phyloP scores from a whole-genome alignment of 768 basidiomycete genomes.

The Calvatia gigantea region DNA sequence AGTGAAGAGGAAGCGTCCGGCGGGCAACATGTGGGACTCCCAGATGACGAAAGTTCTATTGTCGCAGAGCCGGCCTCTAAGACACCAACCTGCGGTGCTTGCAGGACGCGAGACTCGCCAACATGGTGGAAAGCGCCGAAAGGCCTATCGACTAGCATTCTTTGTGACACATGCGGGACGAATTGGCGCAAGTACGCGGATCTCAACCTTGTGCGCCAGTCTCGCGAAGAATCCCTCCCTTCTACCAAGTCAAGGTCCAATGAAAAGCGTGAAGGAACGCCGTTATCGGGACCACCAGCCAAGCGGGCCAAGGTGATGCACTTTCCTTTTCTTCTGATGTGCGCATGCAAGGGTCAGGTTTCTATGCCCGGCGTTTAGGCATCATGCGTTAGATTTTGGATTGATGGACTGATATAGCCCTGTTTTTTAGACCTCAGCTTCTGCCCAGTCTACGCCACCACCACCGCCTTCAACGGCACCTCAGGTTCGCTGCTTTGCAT shows the following conservation, averaged over 20 bases:
- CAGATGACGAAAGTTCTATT: constrained; percentile 79
- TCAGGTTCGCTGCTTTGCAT: constrained; percentile 72
- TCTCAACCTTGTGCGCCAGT: constrained; percentile 61
- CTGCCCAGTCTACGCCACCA: constrained; percentile 61
- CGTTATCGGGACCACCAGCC: constrained; percentile 38
- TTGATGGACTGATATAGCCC: background rate
- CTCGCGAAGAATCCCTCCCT: constrained; percentile 62
- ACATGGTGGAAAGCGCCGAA: constrained; percentile 94
- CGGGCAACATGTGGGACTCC: constrained; percentile 46
- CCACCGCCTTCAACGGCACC: constrained; percentile 49
- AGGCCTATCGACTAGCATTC: constrained; percentile 68
- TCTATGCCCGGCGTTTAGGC: constrained; percentile 4
- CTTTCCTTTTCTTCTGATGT: background rate
- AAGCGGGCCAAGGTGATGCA: constrained; percentile 43
- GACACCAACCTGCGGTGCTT: constrained; percentile 73
- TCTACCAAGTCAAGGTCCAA: constrained; percentile 47
- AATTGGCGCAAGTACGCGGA: constrained; percentile 95
- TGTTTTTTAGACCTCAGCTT: constrained; percentile 39
- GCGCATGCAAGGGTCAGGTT: background rate
- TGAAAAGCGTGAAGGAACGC: constrained; percentile 65
- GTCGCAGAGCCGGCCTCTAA: constrained; percentile 49
- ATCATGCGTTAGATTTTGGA: background rate
- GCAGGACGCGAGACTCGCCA: constrained; percentile 74
- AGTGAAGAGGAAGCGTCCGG: constrained; percentile 35
- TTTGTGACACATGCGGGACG: constrained; percentile 83